Base-by-base conservation (phyloP, 2,329 filamentous ascomycete genomes). In the Xylaria sp. region DNA sequence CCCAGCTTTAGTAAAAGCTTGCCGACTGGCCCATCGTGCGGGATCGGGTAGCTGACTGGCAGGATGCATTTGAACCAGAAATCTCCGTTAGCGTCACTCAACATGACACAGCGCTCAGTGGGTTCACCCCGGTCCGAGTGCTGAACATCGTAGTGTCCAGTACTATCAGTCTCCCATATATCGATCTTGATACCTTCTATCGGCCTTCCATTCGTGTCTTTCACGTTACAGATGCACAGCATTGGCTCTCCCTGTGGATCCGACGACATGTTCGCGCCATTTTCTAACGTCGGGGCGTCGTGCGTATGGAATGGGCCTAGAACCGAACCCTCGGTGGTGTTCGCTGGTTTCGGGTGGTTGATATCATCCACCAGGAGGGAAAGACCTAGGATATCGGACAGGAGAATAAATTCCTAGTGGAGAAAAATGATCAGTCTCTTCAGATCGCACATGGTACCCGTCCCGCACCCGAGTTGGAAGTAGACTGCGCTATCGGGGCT, bases 1-100 rank as follows among this genome's bases (percentile, higher is more conserved):
- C 84, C 82, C 70, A 95, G 74, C 71, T 79, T 75, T 73, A 80
- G 78, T 70, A 95, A 77, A 68, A 95, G 74, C 76, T 87, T 86
- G 0, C 92, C 93, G 0, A 96, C 92, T 0, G 93, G 92, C 8
- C 91, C 92, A 76, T 96, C 92, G 70, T 92, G 83, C 1, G 92
- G 92, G 71, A 96, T 95, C 0, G 91, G 89, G 77, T 96, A 97
- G 56, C 89, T 88, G 61, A 96, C 92, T 0, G 93, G 93, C 63
- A 89, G 88, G 73, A 96, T 92, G 0, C 89, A 92, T 71, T 88
- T 89, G 80, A 96, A 96, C 88, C 90, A 96, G 74, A 96, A 95
- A 1, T 82, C 73, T 0, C 94, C 94, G 37, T 92, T 80, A 0
- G 83, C 80, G 69, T 94, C 91, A 64, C 83, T 90, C 43, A 78